Evolutionary conservation across 768 basidiomycete species (phyloP), one percentile per base, ranked within the genome.

Genomic region (Leccinum sublutescens): DNA sequence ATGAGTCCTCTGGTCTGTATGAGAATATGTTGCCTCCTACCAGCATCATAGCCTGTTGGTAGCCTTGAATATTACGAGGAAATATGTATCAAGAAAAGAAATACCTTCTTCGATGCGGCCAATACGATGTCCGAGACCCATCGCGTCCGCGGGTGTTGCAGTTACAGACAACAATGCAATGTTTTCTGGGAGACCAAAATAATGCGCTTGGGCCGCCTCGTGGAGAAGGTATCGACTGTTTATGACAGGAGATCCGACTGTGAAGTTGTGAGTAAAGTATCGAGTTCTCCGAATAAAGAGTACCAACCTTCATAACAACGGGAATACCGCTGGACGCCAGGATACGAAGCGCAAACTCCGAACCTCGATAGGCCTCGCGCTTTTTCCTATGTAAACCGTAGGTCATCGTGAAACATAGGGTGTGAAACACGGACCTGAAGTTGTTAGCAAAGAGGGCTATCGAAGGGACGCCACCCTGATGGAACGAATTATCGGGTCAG

Each of bases 301-400:
- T 7, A 66, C 68, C 31, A 56, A 81, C 89, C 82, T 95, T 93
- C 85, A 93, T 85, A 10, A 86, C 75, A 4, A 93, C 86, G 1
- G 79, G 78, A 50, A 94, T 69, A 3, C 85, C 88, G 48, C 85
- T 76, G 50, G 88, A 82, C 2, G 86, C 80, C 6, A 95, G 77
- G 52, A 95, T 80, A 34, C 85, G 84, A 5, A 91, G 83, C 0
- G 93, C 91, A 64, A 89, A 95, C 64, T 90, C 89, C 1, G 89
- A 88, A 1, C 85, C 83, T 50, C 90, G 79, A 70, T 89, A 95
- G 0, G 91, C 83, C 72, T 97, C 94, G 9, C 87, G 83, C 74
- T 93, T 95, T 64, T 85, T 84, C 38, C 90, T 84, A 40, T 62
- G 38, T 34, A 40, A 31, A 25, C 25, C 29, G 6, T 56, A 14